Conservation (phyloP, 129 eudicot species). For the Flaveria trinervia region DNA sequence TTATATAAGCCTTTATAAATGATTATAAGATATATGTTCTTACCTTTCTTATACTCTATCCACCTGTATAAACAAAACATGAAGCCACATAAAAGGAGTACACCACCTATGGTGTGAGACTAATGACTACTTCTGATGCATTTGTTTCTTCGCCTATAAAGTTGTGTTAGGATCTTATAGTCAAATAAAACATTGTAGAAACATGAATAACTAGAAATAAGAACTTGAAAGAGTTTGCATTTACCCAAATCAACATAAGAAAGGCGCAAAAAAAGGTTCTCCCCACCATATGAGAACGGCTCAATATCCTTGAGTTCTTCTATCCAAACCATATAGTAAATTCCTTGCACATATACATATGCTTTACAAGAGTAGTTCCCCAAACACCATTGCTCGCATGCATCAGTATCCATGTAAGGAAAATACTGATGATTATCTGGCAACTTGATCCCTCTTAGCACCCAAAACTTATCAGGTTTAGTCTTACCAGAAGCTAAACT, state of each 20-base stretch:
- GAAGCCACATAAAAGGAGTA: slow-evolving; percentile 31
- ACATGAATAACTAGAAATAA: background rate
- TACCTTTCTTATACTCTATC: slow-evolving; percentile 35
- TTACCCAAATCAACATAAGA: slow-evolving; percentile 43
- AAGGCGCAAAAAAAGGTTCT: slow-evolving; percentile 42
- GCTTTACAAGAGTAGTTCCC: slow-evolving; percentile 51
- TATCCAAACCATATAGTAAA: slow-evolving; percentile 52
- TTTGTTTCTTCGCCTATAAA: slow-evolving; percentile 19
- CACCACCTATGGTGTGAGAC: slow-evolving; percentile 32
- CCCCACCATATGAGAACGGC: slow-evolving; percentile 32
- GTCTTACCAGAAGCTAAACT: slow-evolving; percentile 21
- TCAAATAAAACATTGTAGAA: slow-evolving; percentile 7
- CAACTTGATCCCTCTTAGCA: slow-evolving; percentile 32
- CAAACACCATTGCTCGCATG: slow-evolving; percentile 37
- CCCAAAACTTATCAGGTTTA: slow-evolving; percentile 43
- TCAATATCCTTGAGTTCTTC: slow-evolving; percentile 41
- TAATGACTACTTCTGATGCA: slow-evolving; percentile 1
- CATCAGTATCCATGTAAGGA: slow-evolving; percentile 2
- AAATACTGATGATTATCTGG: slow-evolving; percentile 34
- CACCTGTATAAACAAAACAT: slow-evolving; percentile 28
- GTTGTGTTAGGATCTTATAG: background rate
- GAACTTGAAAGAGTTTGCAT: background rate
- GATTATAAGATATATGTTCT: slow-evolving; percentile 3
- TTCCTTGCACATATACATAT: slow-evolving; percentile 41
- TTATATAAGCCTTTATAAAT: background rate